Evolutionary conservation across 169 alveolate species (phyloP).

Genomic region (Toxoplasma gondii): DNA sequence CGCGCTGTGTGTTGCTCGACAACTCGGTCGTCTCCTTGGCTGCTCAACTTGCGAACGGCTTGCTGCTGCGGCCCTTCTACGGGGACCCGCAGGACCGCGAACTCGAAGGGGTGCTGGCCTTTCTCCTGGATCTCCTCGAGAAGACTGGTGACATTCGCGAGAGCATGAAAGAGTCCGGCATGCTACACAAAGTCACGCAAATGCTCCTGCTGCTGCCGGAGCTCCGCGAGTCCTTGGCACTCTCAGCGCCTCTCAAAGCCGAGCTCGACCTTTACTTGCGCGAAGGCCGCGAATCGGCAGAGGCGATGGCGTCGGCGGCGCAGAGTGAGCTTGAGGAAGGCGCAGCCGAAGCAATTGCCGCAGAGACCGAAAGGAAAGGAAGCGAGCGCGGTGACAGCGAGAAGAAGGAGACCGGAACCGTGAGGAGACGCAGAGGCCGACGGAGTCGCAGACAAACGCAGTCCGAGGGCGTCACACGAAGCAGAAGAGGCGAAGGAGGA

Average conservation of each 20-base stretch:
- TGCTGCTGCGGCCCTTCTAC: constrained; percentile 34
- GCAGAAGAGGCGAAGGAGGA: no score
- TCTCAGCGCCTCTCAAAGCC: not conserved
- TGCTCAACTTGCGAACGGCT: constrained; percentile 40
- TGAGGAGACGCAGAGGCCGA: no score
- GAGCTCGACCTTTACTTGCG: not conserved
- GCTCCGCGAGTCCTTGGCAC: not conserved
- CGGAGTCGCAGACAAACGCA: no score
- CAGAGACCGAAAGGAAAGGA: not conserved
- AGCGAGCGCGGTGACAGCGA: not conserved
- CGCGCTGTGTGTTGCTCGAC: constrained; percentile 56
- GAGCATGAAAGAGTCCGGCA: not conserved
- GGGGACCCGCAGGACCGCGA: constrained; percentile 48
- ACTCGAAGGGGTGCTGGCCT: not conserved
- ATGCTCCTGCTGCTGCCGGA: not conserved
- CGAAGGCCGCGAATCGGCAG: not conserved
- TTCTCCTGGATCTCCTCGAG: not conserved
- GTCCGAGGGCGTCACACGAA: no score
- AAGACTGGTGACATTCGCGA: not conserved
- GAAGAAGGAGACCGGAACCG: not conserved
- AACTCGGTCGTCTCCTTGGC: constrained; percentile 44
- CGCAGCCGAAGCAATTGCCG: not conserved
- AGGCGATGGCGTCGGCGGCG: not conserved
- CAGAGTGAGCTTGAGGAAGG: not conserved
- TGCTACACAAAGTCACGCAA: constrained; percentile 12